Base-by-base conservation (phyloP, 1,139 yeast genomes). In the Oligophagozyma castellii region DNA sequence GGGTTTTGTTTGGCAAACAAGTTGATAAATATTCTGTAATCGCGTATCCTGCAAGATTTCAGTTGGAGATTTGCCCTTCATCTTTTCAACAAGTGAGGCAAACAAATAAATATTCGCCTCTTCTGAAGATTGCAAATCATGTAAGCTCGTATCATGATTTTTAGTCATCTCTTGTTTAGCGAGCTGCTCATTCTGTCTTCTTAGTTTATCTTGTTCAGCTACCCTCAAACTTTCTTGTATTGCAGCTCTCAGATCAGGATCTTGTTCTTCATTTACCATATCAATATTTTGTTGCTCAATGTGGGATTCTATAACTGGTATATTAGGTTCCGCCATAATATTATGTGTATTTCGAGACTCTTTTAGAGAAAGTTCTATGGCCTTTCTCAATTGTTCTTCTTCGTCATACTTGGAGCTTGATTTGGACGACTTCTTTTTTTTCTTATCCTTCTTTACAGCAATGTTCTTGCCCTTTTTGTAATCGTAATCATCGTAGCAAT, bases 191-290 rank as follows among this genome's bases (percentile, higher is more conserved):
- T n/a, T n/a, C 20, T 36, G 42, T 7, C 39, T 37, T 35, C 42
- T 42, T 26, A 37, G 36, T 26, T 51, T 49, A 43, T 48, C 64
- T 46, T 48, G 56, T 40, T 76, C 70, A 51, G 77, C 66, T 36
- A 83, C 95, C 34, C 67, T 64, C 38, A 89, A 63, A 54, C 94
- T 80, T 1, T 94, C 95, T n/a, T 80, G 94, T 36, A 89, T 84
- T 0, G 96, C 98, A 1, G 92, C 93, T 49, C 74, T 79, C 73
- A 89, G 67, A 24, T 83, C 95, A 20, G 77, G 92, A 41, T 89
- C 96, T 18, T 79, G 81, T 5, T 77, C 92, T 2, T 73, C 80
- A 3, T 53, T 66, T 5, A 20, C 2, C 11, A 34, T 30, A 12
- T 25, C 19, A n/a, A 16, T 19, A 12, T 22, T 20, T 11, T 26